Evolutionary conservation across 768 basidiomycete species (phyloP), one percentile per base, ranked within the genome.

Genomic region (Rhizopogon vesiculosus): DNA sequence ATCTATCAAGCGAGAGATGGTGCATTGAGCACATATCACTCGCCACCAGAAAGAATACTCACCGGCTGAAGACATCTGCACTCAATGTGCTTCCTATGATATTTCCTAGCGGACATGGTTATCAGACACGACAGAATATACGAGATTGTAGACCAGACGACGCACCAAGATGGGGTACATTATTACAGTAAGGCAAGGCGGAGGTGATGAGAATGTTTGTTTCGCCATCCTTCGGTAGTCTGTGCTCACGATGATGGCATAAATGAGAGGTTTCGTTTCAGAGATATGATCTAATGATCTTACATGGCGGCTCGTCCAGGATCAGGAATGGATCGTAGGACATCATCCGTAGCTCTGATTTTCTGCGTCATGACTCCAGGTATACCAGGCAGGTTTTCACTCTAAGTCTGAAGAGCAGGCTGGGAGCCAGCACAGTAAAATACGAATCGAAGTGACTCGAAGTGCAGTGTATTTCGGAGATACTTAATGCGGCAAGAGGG

Each of bases 31-130:
- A 16, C 25, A 12, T 28, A 18, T 45, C 29, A 35, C 50, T 28
- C 42, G 39, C 48, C 19, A 35, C 5, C 33, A 51, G 40, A 51
- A 3, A n/a, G 19, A 38, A 31, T 22, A 78, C 87, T 64, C 73
- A 97, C 83, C 97, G 80, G 63, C 93, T 94, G 72, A 89, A 98
- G 35, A 98, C 95, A 69, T 98, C 97, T 2, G 97, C 97, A 64
- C 95, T 98, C 31, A 98, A 79, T 7, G 91, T 94, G 61, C 96
- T 98, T 57, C 96, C 95, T 62, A 95, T 95, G 65, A 93, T 90
- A 68, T 94, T 92, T 48, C 91, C 91, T 82, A 56, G 15, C 2
- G 35, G 38, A 38, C 15, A 38, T 22, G 16, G 35, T 16, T 9
- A 1, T 49, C 15, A 49, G 33, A 49, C 3, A 10, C 48, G 51